phyloP scores from a whole-genome alignment of 2,329 filamentous ascomycete species.

The Venturia aucupariae region DNA sequence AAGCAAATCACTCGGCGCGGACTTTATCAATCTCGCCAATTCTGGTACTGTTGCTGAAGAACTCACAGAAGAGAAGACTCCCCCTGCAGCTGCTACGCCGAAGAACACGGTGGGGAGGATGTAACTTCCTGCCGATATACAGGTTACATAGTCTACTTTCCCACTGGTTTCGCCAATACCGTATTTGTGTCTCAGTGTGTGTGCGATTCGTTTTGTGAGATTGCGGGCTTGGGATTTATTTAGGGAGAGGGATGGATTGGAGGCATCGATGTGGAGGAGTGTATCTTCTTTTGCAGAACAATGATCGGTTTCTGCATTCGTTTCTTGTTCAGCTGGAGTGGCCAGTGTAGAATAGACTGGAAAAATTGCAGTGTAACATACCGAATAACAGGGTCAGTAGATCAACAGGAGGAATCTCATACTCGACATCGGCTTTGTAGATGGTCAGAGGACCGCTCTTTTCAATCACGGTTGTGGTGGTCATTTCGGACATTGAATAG shows the following conservation, averaged over 20 bases:
- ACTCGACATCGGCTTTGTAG: slow-evolving; percentile 12
- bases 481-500: not conserved
- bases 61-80: slow-evolving; percentile 49
- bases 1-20: slow-evolving; percentile 34
- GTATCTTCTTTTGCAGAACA: slow-evolving; percentile 37
- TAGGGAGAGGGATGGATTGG: slow-evolving; percentile 43
- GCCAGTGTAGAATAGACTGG: not conserved
- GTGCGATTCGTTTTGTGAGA: slow-evolving; percentile 44
- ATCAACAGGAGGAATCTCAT: slow-evolving; percentile 29
- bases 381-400: slow-evolving; percentile 34
- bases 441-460: not conserved
- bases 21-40: slow-evolving; percentile 39
- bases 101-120: slow-evolving; percentile 46
- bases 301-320: not conserved
- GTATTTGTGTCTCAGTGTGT: slow-evolving; percentile 46
- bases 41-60: slow-evolving; percentile 43
- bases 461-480: slow-evolving; percentile 11
- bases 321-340: slow-evolving; percentile 11
- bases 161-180: slow-evolving; percentile 43
- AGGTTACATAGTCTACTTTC: slow-evolving; percentile 42
- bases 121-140: slow-evolving; percentile 48
- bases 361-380: slow-evolving; percentile 16
- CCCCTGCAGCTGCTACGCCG: slow-evolving; percentile 49
- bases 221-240: slow-evolving; percentile 43
- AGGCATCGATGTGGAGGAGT: slow-evolving; percentile 48